These are phyloP conservation scores for Dunaliella sp. DNA, from an alignment of 139 green algal genomes.

Conservation along the genomic window DNA sequence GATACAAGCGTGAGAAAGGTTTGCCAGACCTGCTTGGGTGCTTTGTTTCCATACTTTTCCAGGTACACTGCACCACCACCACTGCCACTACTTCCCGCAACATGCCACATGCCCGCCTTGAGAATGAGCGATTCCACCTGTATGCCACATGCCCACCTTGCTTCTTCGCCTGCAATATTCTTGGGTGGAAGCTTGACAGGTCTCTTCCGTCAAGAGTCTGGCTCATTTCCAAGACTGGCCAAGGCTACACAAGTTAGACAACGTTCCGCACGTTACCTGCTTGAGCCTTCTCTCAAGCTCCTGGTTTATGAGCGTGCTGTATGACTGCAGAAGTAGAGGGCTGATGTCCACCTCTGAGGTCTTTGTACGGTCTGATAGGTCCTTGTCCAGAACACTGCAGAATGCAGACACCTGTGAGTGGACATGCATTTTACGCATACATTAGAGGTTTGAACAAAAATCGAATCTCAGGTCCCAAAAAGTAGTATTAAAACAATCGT, in stretches of 20 bases:
- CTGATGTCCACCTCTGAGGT: conserved; percentile 79
- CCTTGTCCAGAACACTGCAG: conserved; percentile 72
- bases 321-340: conserved; percentile 59
- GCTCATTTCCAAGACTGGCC: background rate
- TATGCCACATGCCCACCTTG: background rate
- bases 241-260: background rate
- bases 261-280: conserved; percentile 21
- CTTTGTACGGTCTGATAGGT: conserved; percentile 74
- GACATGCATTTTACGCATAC: too few species aligned
- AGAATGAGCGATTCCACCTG: background rate
- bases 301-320: conserved; percentile 62
- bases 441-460: too few species aligned
- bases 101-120: background rate
- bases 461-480: too few species aligned
- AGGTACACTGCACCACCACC: too few species aligned
- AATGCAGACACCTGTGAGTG: conserved; percentile 73
- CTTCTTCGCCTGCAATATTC: background rate
- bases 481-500: too few species aligned
- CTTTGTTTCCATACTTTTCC: too few species aligned
- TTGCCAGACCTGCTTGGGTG: too few species aligned
- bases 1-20: too few species aligned
- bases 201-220: background rate
- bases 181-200: background rate
- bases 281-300: conserved; percentile 72
- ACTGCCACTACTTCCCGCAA: background rate